Evolutionary conservation across 2,329 filamentous ascomycete genomes (phyloP).

Genomic region (Aspergillus fijiensis): DNA sequence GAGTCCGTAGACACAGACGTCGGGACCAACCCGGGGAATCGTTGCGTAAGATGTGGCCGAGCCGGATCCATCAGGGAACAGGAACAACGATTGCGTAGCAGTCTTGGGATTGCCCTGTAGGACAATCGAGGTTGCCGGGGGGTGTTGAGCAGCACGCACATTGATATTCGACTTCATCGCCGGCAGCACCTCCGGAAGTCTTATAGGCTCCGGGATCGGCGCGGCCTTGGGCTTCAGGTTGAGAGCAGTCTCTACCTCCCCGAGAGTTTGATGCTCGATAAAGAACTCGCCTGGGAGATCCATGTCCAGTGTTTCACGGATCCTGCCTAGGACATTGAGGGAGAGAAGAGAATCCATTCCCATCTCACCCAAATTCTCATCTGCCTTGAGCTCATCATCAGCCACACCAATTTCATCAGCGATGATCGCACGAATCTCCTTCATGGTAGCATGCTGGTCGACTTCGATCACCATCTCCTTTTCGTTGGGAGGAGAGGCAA

Average conservation of each 20-base stretch:
- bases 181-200: slow-evolving; percentile 24
- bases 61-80: slow-evolving; percentile 49
- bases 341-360: slow-evolving; percentile 50
- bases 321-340: slow-evolving; percentile 45
- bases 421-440: slow-evolving; percentile 42
- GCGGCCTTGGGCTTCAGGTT: slow-evolving; percentile 38
- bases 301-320: slow-evolving; percentile 45
- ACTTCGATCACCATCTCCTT: slow-evolving; percentile 24
- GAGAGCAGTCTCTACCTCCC: slow-evolving; percentile 40
- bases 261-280: slow-evolving; percentile 44
- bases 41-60: slow-evolving; percentile 48
- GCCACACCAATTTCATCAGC: slow-evolving; percentile 47
- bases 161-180: slow-evolving; percentile 18
- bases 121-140: slow-evolving; percentile 44
- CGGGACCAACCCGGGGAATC: slow-evolving; percentile 42
- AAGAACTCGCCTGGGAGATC: slow-evolving; percentile 47
- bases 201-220: slow-evolving; percentile 19
- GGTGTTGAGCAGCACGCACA: slow-evolving; percentile 25
- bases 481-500: slow-evolving; percentile 28
- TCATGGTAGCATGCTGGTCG: slow-evolving; percentile 36
- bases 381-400: slow-evolving; percentile 40
- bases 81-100: slow-evolving; percentile 42
- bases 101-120: slow-evolving; percentile 46
- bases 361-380: slow-evolving; percentile 43
- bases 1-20: slow-evolving; percentile 45